Conservation (phyloP, 2,329 filamentous ascomycete genomes). For the Xylaria sp. region DNA sequence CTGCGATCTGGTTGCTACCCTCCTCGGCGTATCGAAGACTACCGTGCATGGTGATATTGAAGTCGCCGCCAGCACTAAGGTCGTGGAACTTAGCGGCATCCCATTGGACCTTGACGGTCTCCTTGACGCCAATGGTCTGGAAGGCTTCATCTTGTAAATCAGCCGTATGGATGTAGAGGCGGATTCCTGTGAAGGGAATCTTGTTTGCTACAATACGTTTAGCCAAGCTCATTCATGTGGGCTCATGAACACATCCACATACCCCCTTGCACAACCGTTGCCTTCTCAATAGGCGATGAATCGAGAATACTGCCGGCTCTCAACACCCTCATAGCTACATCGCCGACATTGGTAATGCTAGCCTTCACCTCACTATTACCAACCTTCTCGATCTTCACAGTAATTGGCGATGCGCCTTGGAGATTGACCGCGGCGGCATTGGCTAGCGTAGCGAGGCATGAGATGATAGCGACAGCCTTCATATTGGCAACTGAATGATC, state of each 20-base stretch:
- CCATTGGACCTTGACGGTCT: conserved; percentile 24
- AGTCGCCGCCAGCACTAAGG: conserved; percentile 23
- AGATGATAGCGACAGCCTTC: conserved; percentile 20
- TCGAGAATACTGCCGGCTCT: conserved; percentile 64
- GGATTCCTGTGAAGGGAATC: conserved; percentile 19
- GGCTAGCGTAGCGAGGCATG: conserved; percentile 13
- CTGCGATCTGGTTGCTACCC: conserved; percentile 26
- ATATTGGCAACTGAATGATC: conserved; percentile 12
- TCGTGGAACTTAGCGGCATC: conserved; percentile 21
- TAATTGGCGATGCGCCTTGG: conserved; percentile 45
- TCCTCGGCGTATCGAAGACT: conserved; percentile 25
- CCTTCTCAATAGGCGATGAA: conserved; percentile 60
- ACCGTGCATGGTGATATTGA: conserved; percentile 18
- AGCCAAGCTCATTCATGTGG: background rate
- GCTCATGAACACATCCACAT: conserved; percentile 38
- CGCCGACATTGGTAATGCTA: conserved; percentile 61
- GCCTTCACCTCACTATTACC: conserved; percentile 63
- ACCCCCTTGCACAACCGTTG: conserved; percentile 58
- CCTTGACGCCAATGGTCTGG: conserved; percentile 15
- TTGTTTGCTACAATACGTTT: conserved; percentile 7
- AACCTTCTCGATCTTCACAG: conserved; percentile 56
- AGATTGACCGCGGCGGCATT: conserved; percentile 21
- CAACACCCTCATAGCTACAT: conserved; percentile 59
- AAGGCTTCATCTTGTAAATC: conserved; percentile 24
- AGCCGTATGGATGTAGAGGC: conserved; percentile 19